Percentiles rank a stretch among this genome's conserved stretches.
These are phyloP conservation scores for Fusarium tricinctum DNA, from an alignment of 2,329 filamentous ascomycete species.

Conservation along the genomic window DNA sequence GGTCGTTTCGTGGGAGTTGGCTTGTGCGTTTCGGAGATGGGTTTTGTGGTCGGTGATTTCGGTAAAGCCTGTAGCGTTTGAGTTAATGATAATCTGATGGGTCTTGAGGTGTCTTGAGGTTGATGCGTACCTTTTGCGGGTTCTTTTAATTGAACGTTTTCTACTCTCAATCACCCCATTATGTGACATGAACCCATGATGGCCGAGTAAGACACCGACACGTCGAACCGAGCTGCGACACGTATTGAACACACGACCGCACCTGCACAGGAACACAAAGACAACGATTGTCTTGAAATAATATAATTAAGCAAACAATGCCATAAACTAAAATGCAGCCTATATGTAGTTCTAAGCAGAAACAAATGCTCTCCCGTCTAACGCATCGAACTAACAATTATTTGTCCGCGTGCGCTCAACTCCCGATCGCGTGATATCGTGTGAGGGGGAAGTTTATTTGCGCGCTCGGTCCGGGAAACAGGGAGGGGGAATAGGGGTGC, in stretches of 20 bases:
- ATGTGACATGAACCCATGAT: neutral
- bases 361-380: slow-evolving; percentile 12
- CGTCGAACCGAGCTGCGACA: neutral
- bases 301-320: slow-evolving; percentile 32
- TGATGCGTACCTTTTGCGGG: neutral
- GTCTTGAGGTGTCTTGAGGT: neutral
- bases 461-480: slow-evolving; percentile 1
- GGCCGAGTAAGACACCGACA: neutral
- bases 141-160: neutral
- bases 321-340: slow-evolving; percentile 27
- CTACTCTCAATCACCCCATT: neutral
- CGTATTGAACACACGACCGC: neutral
- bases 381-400: slow-evolving; percentile 10
- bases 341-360: slow-evolving; percentile 35
- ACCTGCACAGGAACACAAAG: neutral
- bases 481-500: slow-evolving; percentile 13
- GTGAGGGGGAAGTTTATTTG: neutral
- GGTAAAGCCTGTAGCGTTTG: neutral
- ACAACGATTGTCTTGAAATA: neutral
- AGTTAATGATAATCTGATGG: neutral
- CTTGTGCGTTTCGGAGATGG: too few species aligned
- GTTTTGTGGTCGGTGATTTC: too few species aligned
- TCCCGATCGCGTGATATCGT: slow-evolving; percentile 27
- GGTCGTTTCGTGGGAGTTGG: too few species aligned
- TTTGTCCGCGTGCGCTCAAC: neutral